A percentile compares a stretch with the other conserved stretches of the same genome.
Conservation (phyloP, 352 stramenopile genomes). For the Globisporangium sylvaticum region DNA sequence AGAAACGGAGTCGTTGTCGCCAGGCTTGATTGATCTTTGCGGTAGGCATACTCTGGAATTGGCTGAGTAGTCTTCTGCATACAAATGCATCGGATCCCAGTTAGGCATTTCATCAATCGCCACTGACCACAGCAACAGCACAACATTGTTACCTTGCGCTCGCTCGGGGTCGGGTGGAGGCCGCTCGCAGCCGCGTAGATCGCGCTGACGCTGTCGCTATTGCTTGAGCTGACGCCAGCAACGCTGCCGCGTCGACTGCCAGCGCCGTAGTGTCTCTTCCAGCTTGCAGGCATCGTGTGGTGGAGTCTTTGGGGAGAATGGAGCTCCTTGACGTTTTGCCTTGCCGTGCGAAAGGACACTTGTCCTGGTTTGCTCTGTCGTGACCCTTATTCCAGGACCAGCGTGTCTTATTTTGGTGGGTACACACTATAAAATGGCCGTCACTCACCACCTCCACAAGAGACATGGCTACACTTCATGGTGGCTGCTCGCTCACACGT, state of each 20-base stretch:
- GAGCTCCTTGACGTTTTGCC: background rate
- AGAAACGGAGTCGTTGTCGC: background rate
- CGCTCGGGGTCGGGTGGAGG: constrained; percentile 9
- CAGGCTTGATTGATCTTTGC: background rate
- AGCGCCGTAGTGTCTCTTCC: background rate
- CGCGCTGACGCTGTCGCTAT: constrained; percentile 18
- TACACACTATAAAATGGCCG: background rate
- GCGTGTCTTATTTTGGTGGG: background rate
- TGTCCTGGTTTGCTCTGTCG: background rate
- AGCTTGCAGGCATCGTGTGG: background rate
- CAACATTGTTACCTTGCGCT: constrained; percentile 7
- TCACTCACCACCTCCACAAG: background rate
- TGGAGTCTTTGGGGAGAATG: no score
- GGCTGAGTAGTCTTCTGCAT: background rate
- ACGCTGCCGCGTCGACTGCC: background rate
- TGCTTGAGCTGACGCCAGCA: background rate
- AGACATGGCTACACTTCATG: background rate
- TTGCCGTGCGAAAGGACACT: background rate
- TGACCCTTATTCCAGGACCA: background rate
- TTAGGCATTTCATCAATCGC: no score
- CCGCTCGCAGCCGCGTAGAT: constrained; percentile 28
- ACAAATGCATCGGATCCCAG: background rate
- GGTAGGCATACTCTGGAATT: background rate
- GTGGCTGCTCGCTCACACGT: background rate
- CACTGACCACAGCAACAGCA: background rate